Evolutionary conservation across 768 basidiomycete species (phyloP), one percentile per base, ranked within the genome.

Genomic region (Termitomyces sp.): DNA sequence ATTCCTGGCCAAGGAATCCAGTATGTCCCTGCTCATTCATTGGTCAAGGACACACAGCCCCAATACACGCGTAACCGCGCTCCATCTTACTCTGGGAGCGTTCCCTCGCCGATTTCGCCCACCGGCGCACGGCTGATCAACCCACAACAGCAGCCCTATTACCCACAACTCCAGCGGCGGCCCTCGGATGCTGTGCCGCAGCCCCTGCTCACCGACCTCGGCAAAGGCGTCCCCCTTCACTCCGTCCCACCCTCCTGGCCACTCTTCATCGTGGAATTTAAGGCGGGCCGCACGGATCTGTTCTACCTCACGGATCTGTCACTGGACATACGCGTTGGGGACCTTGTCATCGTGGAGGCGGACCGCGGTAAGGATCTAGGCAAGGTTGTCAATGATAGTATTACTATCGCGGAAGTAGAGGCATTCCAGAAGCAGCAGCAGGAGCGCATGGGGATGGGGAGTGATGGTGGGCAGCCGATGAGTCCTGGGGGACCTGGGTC

Each of bases 261-360:
- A n/a, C 80, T 99, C 8, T 55, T 55, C 11, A 55, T 55, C 14
- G 54, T 55, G 16, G 54, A 55, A 70, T 99, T 99, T 80, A 99
- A 98, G 73, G 95, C 95, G 0, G 93, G 94, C 0, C 84, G 96
- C 40, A 94, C 94, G 60, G 96, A 98, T 70, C 74, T 99, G 27
- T 98, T 94, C 73, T 98, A 97, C 70, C 79, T 87, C 59, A 88
- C 86, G 0, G 90, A 95, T 65, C 79, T 58, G 66, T 77, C 63
- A 65, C 63, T 68, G 54, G 76, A 78, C 53, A 84, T 98, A 59
- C 81, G 84, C 6, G 85, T 89, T 21, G 96, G 94, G 2, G 96
- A 98, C 67, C 75, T 94, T 37, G 96, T 98, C 59, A 94, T 98
- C 60, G 96, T 98, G 17, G 96, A 98, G 70, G 96, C 94, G 28